Conservation (phyloP, 139 green algal species). For the Trebouxia sp. region DNA sequence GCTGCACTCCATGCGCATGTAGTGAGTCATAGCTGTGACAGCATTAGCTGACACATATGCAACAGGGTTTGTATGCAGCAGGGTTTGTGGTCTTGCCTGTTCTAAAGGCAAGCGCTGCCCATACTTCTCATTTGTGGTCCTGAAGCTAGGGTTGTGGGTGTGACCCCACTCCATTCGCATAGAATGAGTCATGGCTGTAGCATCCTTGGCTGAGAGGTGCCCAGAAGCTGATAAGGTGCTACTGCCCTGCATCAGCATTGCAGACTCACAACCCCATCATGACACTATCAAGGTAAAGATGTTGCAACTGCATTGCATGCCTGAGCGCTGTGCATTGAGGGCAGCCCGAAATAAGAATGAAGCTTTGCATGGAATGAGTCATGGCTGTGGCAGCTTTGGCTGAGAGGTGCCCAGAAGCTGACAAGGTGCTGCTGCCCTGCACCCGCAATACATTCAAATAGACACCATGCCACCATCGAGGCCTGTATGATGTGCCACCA, state of each 20-base stretch:
- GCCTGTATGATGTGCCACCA: no score
- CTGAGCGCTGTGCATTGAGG: no score
- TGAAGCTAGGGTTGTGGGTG: slow-evolving; percentile 15
- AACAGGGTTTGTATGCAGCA: no score
- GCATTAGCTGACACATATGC: no score
- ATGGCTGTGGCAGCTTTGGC: neutral
- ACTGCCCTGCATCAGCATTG: neutral
- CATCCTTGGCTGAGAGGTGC: slow-evolving; percentile 19
- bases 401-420: slow-evolving; percentile 15
- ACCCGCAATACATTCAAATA: no score
- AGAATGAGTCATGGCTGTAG: slow-evolving; percentile 6
- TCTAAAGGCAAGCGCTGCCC: slow-evolving; percentile 19
- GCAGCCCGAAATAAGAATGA: no score
- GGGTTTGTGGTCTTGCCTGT: no score
- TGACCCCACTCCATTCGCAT: neutral
- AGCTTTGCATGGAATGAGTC: neutral
- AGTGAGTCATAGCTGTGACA: neutral
- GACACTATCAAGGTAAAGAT: no score
- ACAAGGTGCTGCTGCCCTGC: neutral
- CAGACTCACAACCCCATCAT: no score
- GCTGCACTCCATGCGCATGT: neutral
- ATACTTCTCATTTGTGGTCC: slow-evolving; percentile 24
- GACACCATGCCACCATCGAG: no score
- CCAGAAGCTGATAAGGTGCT: neutral
- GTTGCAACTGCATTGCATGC: no score